phyloP scores from a whole-genome alignment of 257 asterid species.

The Lycium barbarum region DNA sequence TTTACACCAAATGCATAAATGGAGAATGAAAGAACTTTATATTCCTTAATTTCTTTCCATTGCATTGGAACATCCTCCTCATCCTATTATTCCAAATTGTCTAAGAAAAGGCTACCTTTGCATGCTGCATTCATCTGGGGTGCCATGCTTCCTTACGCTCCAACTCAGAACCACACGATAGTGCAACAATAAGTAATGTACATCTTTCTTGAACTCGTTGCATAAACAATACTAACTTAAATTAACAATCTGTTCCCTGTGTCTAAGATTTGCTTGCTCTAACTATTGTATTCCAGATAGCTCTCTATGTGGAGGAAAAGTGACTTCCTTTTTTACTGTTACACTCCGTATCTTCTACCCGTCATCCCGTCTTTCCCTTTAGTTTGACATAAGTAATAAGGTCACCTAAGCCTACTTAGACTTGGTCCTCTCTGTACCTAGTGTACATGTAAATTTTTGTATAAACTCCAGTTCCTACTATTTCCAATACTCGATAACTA shows the following conservation, averaged over 20 bases:
- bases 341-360: neutral
- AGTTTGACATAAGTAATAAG: neutral
- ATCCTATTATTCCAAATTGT: neutral
- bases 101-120: neutral
- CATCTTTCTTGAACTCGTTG: conserved; percentile 23
- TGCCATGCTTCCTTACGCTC: neutral
- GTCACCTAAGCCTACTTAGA: neutral
- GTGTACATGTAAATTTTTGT: neutral
- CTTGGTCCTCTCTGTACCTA: conserved; percentile 24
- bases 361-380: neutral
- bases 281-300: neutral
- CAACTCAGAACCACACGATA: neutral
- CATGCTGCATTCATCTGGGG: neutral
- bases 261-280: conserved; percentile 15
- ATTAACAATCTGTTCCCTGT: neutral
- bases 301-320: neutral
- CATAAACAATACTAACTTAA: neutral
- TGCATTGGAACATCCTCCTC: conserved; percentile 22
- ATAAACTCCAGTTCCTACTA: neutral
- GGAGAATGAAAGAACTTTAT: conserved; percentile 1
- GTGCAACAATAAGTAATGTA: conserved; percentile 5
- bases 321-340: neutral
- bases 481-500: neutral
- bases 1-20: neutral
- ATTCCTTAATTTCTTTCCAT: conserved; percentile 7